phyloP scores from a whole-genome alignment of 257 asterid genomes.

The Fraxinus excelsior region DNA sequence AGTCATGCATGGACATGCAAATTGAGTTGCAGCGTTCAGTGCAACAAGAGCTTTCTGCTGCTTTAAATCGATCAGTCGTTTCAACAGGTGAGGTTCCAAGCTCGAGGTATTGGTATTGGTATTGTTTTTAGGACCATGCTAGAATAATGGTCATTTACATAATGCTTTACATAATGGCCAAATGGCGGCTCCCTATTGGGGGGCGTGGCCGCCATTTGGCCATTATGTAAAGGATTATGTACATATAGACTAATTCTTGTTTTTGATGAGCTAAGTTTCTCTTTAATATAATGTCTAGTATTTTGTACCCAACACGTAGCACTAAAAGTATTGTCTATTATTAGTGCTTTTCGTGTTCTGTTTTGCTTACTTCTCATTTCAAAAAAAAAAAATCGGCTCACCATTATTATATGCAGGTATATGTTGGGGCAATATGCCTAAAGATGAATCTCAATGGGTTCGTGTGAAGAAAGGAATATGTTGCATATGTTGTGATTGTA shows the following conservation, averaged over 20 bases:
- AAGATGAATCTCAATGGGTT: slow-evolving; percentile 65
- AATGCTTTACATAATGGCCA: too few species aligned
- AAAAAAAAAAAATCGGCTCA: background rate
- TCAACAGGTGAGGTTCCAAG: slow-evolving; percentile 47
- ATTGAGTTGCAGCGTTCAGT: slow-evolving; percentile 72
- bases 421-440: slow-evolving; percentile 26
- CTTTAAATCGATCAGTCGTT: slow-evolving; percentile 54
- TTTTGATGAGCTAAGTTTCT: background rate
- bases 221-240: too few species aligned
- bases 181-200: too few species aligned
- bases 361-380: background rate
- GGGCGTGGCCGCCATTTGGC: too few species aligned
- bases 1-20: slow-evolving; percentile 89
- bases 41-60: slow-evolving; percentile 80
- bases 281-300: background rate
- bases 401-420: slow-evolving; percentile 33
- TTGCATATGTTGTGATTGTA: slow-evolving; percentile 62
- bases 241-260: too few species aligned
- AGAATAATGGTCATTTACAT: too few species aligned
- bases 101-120: background rate
- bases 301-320: background rate
- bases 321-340: too few species aligned
- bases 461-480: slow-evolving; percentile 78
- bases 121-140: too few species aligned
- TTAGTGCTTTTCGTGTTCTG: background rate